Conservation (phyloP, 2,329 filamentous ascomycete species). For the Bipolaris sorokiniana region DNA sequence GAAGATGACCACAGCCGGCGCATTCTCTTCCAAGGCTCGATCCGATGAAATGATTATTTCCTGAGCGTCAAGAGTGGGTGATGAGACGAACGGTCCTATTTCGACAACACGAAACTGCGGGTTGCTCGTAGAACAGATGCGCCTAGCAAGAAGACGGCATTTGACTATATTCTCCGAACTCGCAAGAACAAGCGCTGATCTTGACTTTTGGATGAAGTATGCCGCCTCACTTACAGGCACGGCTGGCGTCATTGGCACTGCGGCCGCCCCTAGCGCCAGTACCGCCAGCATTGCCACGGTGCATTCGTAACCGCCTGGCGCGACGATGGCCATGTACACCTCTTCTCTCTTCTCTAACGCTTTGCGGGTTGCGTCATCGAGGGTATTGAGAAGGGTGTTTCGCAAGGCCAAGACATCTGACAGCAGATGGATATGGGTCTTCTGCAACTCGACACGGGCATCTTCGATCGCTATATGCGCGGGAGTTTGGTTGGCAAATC, state of each 20-base stretch:
- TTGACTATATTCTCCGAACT: slow-evolving; percentile 44
- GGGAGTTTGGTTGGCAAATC: slow-evolving; percentile 47
- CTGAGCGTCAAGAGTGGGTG: slow-evolving; percentile 33
- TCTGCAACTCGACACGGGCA: slow-evolving; percentile 44
- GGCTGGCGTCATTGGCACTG: slow-evolving; percentile 54
- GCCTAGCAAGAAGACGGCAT: slow-evolving; percentile 35
- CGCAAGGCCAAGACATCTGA: slow-evolving; percentile 55
- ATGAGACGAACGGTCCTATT: slow-evolving; percentile 45
- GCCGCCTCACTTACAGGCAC: slow-evolving; percentile 53
- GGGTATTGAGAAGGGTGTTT: slow-evolving; percentile 40
- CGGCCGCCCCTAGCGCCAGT: slow-evolving; percentile 55
- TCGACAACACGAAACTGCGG: slow-evolving; percentile 47
- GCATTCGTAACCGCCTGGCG: slow-evolving; percentile 56
- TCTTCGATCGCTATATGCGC: slow-evolving; percentile 50
- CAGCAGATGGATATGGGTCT: slow-evolving; percentile 53
- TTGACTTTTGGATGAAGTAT: slow-evolving; percentile 54
- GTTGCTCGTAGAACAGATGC: slow-evolving; percentile 35
- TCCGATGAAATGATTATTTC: slow-evolving; percentile 53
- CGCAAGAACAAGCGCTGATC: slow-evolving; percentile 48
- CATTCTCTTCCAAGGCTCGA: slow-evolving; percentile 50
- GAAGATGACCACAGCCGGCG: slow-evolving; percentile 53
- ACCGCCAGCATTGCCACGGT: slow-evolving; percentile 56
- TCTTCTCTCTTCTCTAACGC: slow-evolving; percentile 45
- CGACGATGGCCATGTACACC: slow-evolving; percentile 55
- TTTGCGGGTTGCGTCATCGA: slow-evolving; percentile 35